Conservation (phyloP, 2,329 filamentous ascomycete species). For the Cytospora schulzeri region DNA sequence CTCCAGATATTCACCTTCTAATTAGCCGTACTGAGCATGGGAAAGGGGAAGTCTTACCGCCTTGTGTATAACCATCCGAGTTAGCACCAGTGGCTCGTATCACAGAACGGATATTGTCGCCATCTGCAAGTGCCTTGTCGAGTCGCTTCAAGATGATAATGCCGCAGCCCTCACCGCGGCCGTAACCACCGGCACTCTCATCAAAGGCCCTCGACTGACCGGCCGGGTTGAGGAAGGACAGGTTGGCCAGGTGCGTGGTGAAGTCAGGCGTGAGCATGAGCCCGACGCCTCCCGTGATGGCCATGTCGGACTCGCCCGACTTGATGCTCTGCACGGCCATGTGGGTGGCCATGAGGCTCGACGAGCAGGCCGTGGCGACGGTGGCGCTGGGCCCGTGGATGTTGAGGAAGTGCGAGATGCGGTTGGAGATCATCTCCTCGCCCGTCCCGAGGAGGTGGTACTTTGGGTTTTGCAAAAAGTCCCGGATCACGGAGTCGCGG, state of each 20-base stretch:
- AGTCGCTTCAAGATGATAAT: constrained; percentile 12
- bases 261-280: constrained; percentile 32
- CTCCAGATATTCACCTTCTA: neutral
- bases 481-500: constrained; percentile 31
- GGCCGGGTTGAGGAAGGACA: constrained; percentile 8
- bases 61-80: constrained; percentile 34
- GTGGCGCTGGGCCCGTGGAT: constrained; percentile 46
- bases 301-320: constrained; percentile 33
- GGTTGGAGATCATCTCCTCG: constrained; percentile 41
- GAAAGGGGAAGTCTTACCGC: constrained; percentile 30
- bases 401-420: constrained; percentile 46
- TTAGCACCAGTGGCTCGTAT: constrained; percentile 36
- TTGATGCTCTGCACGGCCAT: constrained; percentile 39
- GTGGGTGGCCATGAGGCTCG: constrained; percentile 44
- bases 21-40: neutral
- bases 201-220: constrained; percentile 5
- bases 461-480: constrained; percentile 33
- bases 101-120: constrained; percentile 5
- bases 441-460: constrained; percentile 41
- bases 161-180: constrained; percentile 9
- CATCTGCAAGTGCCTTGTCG: constrained; percentile 10
- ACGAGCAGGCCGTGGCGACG: constrained; percentile 50
- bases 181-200: constrained; percentile 5
- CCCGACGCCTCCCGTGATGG: constrained; percentile 33
- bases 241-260: constrained; percentile 21